Percentiles rank a stretch among this genome's conserved stretches.
These are phyloP conservation scores for Paragyromitra xinjiangensis DNA, from an alignment of 495 filamentous ascomycete genomes.

Conservation along the genomic window DNA sequence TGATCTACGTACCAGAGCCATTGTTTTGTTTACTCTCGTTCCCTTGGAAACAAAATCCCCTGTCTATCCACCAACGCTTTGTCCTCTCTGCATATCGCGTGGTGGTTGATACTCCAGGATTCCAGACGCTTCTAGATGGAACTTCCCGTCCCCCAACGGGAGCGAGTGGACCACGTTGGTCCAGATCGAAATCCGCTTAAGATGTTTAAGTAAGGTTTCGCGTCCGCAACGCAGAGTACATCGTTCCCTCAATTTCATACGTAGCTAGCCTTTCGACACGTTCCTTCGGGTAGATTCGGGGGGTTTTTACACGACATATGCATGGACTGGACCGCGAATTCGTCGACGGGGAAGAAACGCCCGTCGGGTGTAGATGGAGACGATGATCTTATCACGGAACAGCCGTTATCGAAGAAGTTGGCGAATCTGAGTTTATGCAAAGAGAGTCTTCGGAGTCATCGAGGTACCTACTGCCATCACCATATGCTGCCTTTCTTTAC, in stretches of 20 bases:
- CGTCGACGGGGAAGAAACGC: slow-evolving; percentile 48
- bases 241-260: slow-evolving; percentile 7
- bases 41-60: slow-evolving; percentile 17
- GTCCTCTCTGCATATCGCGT: background rate
- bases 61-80: background rate
- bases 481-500: slow-evolving; percentile 36
- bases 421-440: slow-evolving; percentile 82
- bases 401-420: slow-evolving; percentile 79
- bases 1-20: too few relatives aligned
- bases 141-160: background rate
- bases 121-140: slow-evolving; percentile 28
- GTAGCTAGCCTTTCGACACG: background rate
- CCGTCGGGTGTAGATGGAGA: slow-evolving; percentile 33
- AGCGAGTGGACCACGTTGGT: slow-evolving; percentile 1
- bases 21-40: slow-evolving; percentile 12
- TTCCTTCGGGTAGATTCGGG: background rate
- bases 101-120: background rate
- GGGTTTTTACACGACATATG: slow-evolving; percentile 20
- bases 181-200: slow-evolving; percentile 34
- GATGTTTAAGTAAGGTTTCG: slow-evolving; percentile 30
- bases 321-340: slow-evolving; percentile 53
- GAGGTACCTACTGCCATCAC: slow-evolving; percentile 50
- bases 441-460: slow-evolving; percentile 53
- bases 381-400: slow-evolving; percentile 50
- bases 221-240: background rate